Evolutionary conservation across 2,329 filamentous ascomycete genomes (phyloP), one percentile per base, ranked within the genome.

Genomic region (Trichophyton benhamiae): DNA sequence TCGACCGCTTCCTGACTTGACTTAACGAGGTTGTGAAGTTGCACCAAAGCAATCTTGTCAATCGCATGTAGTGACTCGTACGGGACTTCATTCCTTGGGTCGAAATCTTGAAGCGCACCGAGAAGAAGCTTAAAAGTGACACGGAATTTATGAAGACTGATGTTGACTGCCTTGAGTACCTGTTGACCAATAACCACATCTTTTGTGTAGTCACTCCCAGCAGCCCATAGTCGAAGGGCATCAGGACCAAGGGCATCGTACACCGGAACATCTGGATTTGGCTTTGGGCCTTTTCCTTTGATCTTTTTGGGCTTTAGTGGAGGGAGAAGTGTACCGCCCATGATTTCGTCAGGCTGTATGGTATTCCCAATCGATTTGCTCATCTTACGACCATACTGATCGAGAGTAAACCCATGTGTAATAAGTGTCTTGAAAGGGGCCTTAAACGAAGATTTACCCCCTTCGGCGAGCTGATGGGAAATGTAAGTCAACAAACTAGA

Each of bases 291-390:
- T 59, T 76, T 77, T 20, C 78, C 79, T 59, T 80, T 81, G 52
- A 76, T 72, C 66, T 86, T 86, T 68, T 84, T 86, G 49, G 75
- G 75, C 70, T 87, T 88, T 42, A 86, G 70, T 0, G 86, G 84
- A 4, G 88, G 87, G 13, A 95, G 75, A 9, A 96, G 78, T 2
- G 85, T 84, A 5, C 92, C 92, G 59, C 89, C 83, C 79, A 96
- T 94, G 66, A 99, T 91, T 64, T 96, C 80, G 5, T 83, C 78
- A 0, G 92, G 91, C 0, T 84, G 81, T 61, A 97, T 85, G 30
- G 88, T 86, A 69, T 99, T 99, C 15, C 94, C 94, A 1, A 96
- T 77, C 0, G 91, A 96, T 74, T 99, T 99, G 71, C 91, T 96
- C 94, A 99, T 99, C 74, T 99, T 99, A 71, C 89, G 90, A n/a